phyloP scores from a whole-genome alignment of 2,329 filamentous ascomycete genomes.

The Ceratocystis huliohia region DNA sequence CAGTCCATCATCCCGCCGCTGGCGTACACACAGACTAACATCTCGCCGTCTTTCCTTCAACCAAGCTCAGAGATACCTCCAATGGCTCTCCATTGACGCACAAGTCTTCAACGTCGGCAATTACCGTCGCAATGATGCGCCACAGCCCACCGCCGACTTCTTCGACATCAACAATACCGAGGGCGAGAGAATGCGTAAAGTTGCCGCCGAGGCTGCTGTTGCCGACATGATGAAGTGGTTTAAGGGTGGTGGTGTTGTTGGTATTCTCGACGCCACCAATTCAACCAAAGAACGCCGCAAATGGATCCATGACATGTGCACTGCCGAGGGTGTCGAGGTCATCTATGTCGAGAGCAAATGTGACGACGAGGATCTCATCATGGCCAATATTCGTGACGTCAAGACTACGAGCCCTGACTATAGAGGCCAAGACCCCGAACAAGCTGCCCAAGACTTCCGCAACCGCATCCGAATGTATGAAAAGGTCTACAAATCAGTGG shows the following conservation, averaged over 20 bases:
- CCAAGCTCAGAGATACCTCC: slow-evolving; percentile 83
- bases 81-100: slow-evolving; percentile 89
- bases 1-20: background rate
- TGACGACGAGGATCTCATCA: slow-evolving; percentile 89
- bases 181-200: slow-evolving; percentile 76
- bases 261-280: slow-evolving; percentile 93
- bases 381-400: slow-evolving; percentile 95
- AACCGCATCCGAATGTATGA: slow-evolving; percentile 95
- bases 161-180: slow-evolving; percentile 85
- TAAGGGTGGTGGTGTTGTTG: slow-evolving; percentile 62
- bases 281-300: slow-evolving; percentile 78
- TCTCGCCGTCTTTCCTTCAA: slow-evolving; percentile 6
- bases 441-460: slow-evolving; percentile 80
- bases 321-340: slow-evolving; percentile 67
- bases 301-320: slow-evolving; percentile 79
- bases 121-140: slow-evolving; percentile 80
- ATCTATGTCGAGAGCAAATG: slow-evolving; percentile 96
- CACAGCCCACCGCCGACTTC: slow-evolving; percentile 85
- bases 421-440: slow-evolving; percentile 81
- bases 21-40: background rate
- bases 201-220: slow-evolving; percentile 82
- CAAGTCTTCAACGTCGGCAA: slow-evolving; percentile 96
- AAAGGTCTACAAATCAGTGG: slow-evolving; percentile 88
- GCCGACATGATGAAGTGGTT: slow-evolving; percentile 95
- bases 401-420: slow-evolving; percentile 97